These are phyloP conservation scores for Polychaeton citri DNA, from an alignment of 2,329 filamentous ascomycete genomes.

Conservation along the genomic window DNA sequence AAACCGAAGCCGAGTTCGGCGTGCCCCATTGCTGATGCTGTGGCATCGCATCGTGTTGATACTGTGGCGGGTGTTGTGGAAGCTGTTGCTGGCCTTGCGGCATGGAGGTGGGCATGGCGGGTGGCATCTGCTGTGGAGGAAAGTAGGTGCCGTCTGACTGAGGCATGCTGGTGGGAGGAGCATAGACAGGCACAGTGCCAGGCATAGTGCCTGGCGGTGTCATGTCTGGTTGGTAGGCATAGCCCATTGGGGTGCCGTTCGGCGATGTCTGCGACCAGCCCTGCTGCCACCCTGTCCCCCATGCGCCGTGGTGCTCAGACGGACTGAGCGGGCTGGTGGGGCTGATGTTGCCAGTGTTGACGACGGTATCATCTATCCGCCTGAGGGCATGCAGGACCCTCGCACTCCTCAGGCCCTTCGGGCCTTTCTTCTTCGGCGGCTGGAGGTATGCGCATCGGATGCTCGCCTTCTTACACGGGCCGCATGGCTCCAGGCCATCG, in stretches of 20 bases:
- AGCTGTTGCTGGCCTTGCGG: slow-evolving; percentile 1
- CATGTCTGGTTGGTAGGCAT: background rate
- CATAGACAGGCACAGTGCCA: background rate
- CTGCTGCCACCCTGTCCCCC: background rate
- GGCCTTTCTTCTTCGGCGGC: slow-evolving; percentile 24
- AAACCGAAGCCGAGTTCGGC: slow-evolving; percentile 5
- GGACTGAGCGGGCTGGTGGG: slow-evolving; percentile 14
- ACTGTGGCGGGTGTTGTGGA: slow-evolving; percentile 2
- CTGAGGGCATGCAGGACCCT: slow-evolving; percentile 21
- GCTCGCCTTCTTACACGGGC: slow-evolving; percentile 21
- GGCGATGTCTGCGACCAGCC: background rate
- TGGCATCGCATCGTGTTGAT: slow-evolving; percentile 2
- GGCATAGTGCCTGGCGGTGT: background rate
- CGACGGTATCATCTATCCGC: slow-evolving; percentile 18
- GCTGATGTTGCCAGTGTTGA: slow-evolving; percentile 4
- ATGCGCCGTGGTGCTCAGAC: background rate
- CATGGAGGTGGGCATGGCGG: slow-evolving; percentile 6
- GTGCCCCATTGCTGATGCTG: slow-evolving; percentile 8
- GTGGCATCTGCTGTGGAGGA: slow-evolving; percentile 6
- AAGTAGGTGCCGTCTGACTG: background rate
- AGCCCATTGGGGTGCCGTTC: background rate
- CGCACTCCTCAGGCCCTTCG: slow-evolving; percentile 21
- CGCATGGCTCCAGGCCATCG: slow-evolving; percentile 20
- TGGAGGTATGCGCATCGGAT: slow-evolving; percentile 23
- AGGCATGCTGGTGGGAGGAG: background rate